Evolutionary conservation across 768 basidiomycete species (phyloP).

Genomic region (Gymnopilus dilepis): DNA sequence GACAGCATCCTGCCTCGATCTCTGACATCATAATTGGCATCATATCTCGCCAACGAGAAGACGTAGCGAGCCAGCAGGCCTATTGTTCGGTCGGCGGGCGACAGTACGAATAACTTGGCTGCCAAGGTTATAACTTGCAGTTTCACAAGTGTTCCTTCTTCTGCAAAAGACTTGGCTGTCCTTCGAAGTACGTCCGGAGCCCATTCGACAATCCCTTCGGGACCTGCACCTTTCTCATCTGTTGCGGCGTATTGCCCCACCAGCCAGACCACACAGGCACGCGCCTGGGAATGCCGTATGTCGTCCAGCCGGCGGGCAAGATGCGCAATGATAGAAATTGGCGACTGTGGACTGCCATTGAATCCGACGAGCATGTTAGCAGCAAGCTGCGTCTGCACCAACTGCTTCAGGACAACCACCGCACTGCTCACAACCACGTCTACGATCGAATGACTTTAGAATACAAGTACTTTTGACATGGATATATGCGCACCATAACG

Average conservation of each 20-base stretch:
- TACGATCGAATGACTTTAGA: slow-evolving; percentile 32
- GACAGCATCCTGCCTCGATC: slow-evolving; percentile 86
- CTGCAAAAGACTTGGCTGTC: slow-evolving; percentile 68
- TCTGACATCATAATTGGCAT: slow-evolving; percentile 86
- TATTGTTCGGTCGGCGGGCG: slow-evolving; percentile 55
- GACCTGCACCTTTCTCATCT: slow-evolving; percentile 36
- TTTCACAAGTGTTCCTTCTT: slow-evolving; percentile 75
- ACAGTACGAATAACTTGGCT: slow-evolving; percentile 79
- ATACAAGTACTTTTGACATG: neutral
- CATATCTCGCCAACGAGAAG: slow-evolving; percentile 86
- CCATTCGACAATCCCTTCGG: slow-evolving; percentile 74
- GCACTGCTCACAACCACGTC: slow-evolving; percentile 81
- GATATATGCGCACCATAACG: slow-evolving; percentile 57
- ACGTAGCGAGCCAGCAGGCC: slow-evolving; percentile 70
- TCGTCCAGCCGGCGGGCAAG: slow-evolving; percentile 81
- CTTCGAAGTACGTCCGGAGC: slow-evolving; percentile 91
- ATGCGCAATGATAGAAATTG: slow-evolving; percentile 74
- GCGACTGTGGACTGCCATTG: slow-evolving; percentile 39
- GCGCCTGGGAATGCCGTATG: slow-evolving; percentile 78
- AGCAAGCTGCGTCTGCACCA: slow-evolving; percentile 73
- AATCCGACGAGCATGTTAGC: slow-evolving; percentile 31
- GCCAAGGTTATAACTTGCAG: slow-evolving; percentile 86
- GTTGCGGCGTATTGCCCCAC: slow-evolving; percentile 84
- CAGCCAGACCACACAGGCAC: slow-evolving; percentile 91
- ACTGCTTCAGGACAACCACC: slow-evolving; percentile 83